Evolutionary conservation across 306 rosid genomes (phyloP).

Genomic region (Hippophae rhamnoides): DNA sequence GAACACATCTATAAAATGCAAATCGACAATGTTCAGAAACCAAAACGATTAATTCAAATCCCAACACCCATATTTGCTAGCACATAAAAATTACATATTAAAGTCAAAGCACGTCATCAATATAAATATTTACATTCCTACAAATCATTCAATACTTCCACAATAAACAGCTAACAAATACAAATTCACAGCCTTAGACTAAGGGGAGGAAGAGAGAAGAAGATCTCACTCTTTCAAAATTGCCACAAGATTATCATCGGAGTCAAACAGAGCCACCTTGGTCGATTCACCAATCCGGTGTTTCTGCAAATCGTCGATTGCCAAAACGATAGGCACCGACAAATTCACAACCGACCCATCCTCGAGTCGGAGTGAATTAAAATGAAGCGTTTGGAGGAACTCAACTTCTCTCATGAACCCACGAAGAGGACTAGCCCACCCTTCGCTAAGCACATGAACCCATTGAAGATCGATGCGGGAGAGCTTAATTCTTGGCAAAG

Average conservation of each 20-base stretch:
- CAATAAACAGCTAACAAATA: background rate
- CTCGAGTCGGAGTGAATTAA: conserved; percentile 65
- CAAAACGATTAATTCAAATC: conserved; percentile 3
- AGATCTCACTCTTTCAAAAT: conserved; percentile 66
- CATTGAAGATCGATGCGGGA: conserved; percentile 67
- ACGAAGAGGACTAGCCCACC: conserved; percentile 84
- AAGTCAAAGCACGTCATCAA: background rate
- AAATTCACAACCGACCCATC: conserved; percentile 79
- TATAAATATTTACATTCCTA: background rate
- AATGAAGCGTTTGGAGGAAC: conserved; percentile 99
- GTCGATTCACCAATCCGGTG: conserved; percentile 57
- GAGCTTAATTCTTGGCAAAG: conserved; percentile 56
- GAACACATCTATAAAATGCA: background rate
- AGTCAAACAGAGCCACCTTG: conserved; percentile 68
- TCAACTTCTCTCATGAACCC: conserved; percentile 96
- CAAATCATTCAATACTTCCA: background rate
- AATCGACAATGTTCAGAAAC: background rate
- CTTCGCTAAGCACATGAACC: conserved; percentile 94
- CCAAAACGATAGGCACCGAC: conserved; percentile 90
- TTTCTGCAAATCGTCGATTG: conserved; percentile 79
- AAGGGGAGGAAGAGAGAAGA: background rate
- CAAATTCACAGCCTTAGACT: background rate
- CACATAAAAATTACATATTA: background rate
- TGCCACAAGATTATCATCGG: conserved; percentile 52
- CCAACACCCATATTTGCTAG: background rate